phyloP scores from a whole-genome alignment of 306 rosid genomes.

The Hylodesmum podocarpum region DNA sequence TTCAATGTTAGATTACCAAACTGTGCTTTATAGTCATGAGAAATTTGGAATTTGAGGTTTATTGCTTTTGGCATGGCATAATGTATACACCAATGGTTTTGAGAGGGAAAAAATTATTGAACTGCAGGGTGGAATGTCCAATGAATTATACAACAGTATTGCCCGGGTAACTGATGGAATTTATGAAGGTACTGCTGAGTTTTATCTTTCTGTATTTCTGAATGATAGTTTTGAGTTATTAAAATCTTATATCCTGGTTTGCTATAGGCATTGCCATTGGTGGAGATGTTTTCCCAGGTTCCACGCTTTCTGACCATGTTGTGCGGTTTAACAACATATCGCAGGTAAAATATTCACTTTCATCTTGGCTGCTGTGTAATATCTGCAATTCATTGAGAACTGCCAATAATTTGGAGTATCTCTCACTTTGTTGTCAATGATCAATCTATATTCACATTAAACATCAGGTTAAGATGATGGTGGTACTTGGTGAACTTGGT shows the following conservation, averaged over 20 bases:
- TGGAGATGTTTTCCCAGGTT: conserved; percentile 95
- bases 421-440: conserved; percentile 15
- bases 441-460: conserved; percentile 22
- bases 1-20: not conserved
- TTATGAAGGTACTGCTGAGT: conserved; percentile 64
- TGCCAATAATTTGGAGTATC: not conserved
- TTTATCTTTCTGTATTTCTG: conserved; percentile 3
- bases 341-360: conserved; percentile 52
- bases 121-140: conserved; percentile 95
- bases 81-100: conserved; percentile 15
- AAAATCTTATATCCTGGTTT: conserved; percentile 21
- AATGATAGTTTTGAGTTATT: conserved; percentile 8
- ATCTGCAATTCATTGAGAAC: not conserved
- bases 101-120: conserved; percentile 30
- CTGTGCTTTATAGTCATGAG: not conserved
- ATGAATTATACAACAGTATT: conserved; percentile 77
- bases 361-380: conserved; percentile 6
- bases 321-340: conserved; percentile 87
- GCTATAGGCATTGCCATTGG: conserved; percentile 84
- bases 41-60: conserved; percentile 4
- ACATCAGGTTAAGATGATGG: conserved; percentile 77
- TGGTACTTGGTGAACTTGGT: conserved; percentile 94
- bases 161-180: conserved; percentile 94
- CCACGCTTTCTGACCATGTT: conserved; percentile 92
- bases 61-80: conserved; percentile 12